phyloP scores from a whole-genome alignment of 371 early-diverging fungal genomes.

The Mucor racemosus region DNA sequence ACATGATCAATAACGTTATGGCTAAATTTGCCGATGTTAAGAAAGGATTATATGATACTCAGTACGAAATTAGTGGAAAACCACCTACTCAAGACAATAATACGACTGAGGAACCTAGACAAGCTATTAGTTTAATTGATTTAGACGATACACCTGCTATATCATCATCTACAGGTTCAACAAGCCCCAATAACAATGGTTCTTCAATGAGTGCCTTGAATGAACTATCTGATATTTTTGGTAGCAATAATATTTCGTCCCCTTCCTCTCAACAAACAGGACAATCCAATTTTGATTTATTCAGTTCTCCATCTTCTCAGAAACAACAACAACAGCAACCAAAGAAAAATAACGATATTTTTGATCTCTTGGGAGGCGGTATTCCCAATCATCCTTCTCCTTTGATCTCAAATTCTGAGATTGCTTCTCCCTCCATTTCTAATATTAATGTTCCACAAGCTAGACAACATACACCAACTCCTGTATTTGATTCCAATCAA shows the following conservation, averaged over 20 bases:
- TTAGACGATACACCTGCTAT: constrained; percentile 49
- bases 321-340: constrained; percentile 19
- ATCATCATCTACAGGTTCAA: neutral
- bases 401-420: constrained; percentile 7
- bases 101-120: constrained; percentile 30
- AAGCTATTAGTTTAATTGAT: constrained; percentile 67
- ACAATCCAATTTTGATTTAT: constrained; percentile 22
- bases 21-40: constrained; percentile 73
- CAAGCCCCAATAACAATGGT: constrained; percentile 6
- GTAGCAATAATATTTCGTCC: constrained; percentile 32
- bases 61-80: constrained; percentile 50
- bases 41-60: constrained; percentile 59
- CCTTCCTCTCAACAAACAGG: constrained; percentile 12
- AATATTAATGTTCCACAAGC: constrained; percentile 4
- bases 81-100: constrained; percentile 30
- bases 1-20: constrained; percentile 84
- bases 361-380: constrained; percentile 29
- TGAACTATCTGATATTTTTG: constrained; percentile 50
- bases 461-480: constrained; percentile 5
- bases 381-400: constrained; percentile 15
- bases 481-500: neutral
- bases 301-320: constrained; percentile 19
- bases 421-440: constrained; percentile 20
- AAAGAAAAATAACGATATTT: constrained; percentile 13
- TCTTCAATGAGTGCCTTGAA: constrained; percentile 26